Conservation (phyloP, 78 protist species). For the Speleostelium caveatum region DNA sequence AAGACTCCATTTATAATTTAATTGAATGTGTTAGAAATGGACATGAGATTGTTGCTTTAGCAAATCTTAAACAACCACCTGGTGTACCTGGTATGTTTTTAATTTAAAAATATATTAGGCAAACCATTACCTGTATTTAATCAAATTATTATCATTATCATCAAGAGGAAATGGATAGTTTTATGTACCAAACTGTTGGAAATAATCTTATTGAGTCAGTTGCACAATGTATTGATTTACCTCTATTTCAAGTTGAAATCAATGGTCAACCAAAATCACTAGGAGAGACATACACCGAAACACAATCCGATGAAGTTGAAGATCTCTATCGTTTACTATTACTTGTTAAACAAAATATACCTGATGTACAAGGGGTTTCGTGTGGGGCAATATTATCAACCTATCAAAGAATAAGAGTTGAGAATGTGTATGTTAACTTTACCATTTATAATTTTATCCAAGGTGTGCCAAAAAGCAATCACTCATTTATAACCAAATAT, state of each 20-base stretch:
- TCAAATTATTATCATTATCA: neutral
- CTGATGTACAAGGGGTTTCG: conserved; percentile 90
- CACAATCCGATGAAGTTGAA: conserved; percentile 94
- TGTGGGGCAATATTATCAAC: conserved; percentile 96
- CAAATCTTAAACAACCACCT: conserved; percentile 87
- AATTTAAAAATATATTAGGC: too few relatives aligned
- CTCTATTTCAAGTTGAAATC: conserved; percentile 82
- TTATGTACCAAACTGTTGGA: conserved; percentile 97
- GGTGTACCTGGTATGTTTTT: neutral
- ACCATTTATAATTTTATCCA: neutral
- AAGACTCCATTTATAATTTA: conserved; percentile 90
- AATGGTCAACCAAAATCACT: conserved; percentile 38
- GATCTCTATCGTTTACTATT: conserved; percentile 84
- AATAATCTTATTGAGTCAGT: conserved; percentile 71
- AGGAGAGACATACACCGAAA: conserved; percentile 39
- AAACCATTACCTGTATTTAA: neutral
- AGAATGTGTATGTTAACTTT: conserved; percentile 84
- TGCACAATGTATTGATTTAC: conserved; percentile 86
- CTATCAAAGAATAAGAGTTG: conserved; percentile 97
- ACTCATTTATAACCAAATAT: neutral
- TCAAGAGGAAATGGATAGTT: conserved; percentile 94
- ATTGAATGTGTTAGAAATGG: conserved; percentile 91
- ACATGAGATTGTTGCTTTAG: conserved; percentile 93
- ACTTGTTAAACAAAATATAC: conserved; percentile 39
- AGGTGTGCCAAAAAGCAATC: too few relatives aligned